Evolutionary conservation across 768 basidiomycete genomes (phyloP).

Genomic region (Antrodiella citrinella): DNA sequence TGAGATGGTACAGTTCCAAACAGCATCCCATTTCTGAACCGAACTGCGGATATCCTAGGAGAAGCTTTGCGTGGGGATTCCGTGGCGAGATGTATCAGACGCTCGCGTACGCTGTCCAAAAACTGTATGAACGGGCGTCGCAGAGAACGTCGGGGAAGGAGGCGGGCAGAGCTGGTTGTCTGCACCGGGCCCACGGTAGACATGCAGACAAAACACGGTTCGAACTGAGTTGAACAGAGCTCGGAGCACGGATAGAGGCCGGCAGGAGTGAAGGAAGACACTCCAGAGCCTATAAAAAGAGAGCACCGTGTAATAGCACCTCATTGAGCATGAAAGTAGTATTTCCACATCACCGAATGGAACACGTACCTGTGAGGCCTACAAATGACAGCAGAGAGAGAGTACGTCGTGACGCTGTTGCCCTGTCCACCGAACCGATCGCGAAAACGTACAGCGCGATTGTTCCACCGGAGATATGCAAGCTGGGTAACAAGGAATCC

Average conservation of each 20-base stretch:
- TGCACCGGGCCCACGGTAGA: slow-evolving; percentile 11
- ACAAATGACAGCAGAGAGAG: slow-evolving; percentile 37
- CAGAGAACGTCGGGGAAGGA: slow-evolving; percentile 39
- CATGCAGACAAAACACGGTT: slow-evolving; percentile 33
- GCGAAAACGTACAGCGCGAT: slow-evolving; percentile 54
- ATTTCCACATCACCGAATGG: neutral
- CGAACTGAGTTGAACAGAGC: slow-evolving; percentile 31
- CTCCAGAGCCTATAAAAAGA: slow-evolving; percentile 30
- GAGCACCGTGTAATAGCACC: neutral
- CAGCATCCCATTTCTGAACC: slow-evolving; percentile 55
- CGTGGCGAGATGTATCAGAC: slow-evolving; percentile 46
- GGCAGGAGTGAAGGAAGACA: slow-evolving; percentile 36
- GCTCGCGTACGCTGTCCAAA: slow-evolving; percentile 52
- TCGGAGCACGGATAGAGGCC: slow-evolving; percentile 47
- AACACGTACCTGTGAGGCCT: slow-evolving; percentile 42
- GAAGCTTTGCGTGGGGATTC: slow-evolving; percentile 26
- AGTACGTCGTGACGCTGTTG: slow-evolving; percentile 22
- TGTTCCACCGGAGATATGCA: slow-evolving; percentile 35
- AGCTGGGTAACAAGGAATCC: slow-evolving; percentile 44
- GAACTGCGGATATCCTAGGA: slow-evolving; percentile 11
- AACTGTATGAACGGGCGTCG: slow-evolving; percentile 37
- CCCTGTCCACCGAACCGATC: slow-evolving; percentile 30
- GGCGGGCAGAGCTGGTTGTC: slow-evolving; percentile 12
- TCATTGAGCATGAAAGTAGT: neutral
- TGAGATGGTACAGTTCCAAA: slow-evolving; percentile 35